Evolutionary conservation across 306 rosid genomes (phyloP).

Genomic region (Medicago truncatula): DNA sequence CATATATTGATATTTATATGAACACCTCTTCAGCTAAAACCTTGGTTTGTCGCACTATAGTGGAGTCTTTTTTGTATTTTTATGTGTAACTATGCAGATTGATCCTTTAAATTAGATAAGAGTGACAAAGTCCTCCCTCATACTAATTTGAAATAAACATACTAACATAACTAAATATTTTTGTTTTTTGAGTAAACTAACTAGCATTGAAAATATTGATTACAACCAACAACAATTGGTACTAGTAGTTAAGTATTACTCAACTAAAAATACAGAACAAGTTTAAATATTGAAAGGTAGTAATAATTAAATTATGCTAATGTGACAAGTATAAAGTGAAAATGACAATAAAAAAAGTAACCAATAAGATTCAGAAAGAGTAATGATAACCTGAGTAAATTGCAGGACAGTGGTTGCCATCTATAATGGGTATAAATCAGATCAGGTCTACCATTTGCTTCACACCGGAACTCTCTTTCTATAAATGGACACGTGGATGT

Average conservation of each 20-base stretch:
- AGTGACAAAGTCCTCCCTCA: no score
- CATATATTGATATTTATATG: no score
- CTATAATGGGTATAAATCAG: slow-evolving; percentile 63
- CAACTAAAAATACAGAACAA: not conserved
- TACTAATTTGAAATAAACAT: no score
- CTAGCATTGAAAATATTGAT: not conserved
- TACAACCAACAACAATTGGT: not conserved
- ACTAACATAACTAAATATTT: no score
- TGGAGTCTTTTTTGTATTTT: no score
- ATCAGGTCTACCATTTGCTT: slow-evolving; percentile 79
- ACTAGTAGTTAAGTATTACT: not conserved
- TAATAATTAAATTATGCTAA: not conserved
- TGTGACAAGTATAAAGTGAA: not conserved
- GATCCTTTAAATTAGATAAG: no score
- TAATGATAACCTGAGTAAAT: slow-evolving; percentile 57
- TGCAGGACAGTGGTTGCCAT: slow-evolving; percentile 81
- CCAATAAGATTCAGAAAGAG: not conserved
- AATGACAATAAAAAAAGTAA: not conserved
- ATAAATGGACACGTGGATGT: slow-evolving; percentile 66
- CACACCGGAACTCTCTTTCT: slow-evolving; percentile 77
- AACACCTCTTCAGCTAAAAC: no score
- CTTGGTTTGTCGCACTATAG: no score
- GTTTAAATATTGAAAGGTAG: not conserved
- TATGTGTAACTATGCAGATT: no score
- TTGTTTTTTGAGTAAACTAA: no score